Base-by-base conservation (phyloP, 306 rosid species). In the Gastrolobium villosum region DNA sequence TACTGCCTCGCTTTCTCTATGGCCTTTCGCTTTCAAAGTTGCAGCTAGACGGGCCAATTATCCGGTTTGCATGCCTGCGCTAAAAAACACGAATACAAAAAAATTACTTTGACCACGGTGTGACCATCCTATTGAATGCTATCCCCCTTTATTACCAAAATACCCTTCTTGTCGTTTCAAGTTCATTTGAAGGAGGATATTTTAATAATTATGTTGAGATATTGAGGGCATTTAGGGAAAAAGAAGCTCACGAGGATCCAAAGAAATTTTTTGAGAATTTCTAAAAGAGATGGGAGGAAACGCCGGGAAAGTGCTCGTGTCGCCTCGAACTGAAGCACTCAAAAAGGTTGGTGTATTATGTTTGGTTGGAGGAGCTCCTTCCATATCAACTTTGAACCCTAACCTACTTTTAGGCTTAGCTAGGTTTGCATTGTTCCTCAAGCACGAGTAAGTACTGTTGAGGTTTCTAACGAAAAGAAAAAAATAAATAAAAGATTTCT, bases 251-350 rank as follows among this genome's bases (percentile, higher is more conserved):
- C 93, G 92, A 87, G 85, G 83, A 88, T 83, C 91, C 85, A 88
- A 80, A 79, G 85, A 77, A n/a, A 78, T 41, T 20, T 31, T 78
- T 86, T n/a, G 89, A 69, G 85, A 73, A 79, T 79, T 93, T 88
- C 94, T 78, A 88, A 74, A n/a, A n/a, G 85, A 70, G 84, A 76
- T 89, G 90, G 97, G 96, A 89, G 97, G 88, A 88, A 95, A 87
- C 90, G 89, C 97, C 90, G 96, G 99, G 91, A 90, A 89, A 95
- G 94, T 93, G 94, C 89, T 90, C 93, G 91, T 95, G 98, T 93
- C 97, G 91, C 94, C 97, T 95, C 96, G 94, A 91, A 82, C 88
- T 81, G 81, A 88, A 87, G 83, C 87, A 78, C 83, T 57, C 57
- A 41, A 63, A 86, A 84, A 87, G 87, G 84, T 77, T 72, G 50